Conservation (phyloP, 306 rosid genomes). For the Prunus davidiana region DNA sequence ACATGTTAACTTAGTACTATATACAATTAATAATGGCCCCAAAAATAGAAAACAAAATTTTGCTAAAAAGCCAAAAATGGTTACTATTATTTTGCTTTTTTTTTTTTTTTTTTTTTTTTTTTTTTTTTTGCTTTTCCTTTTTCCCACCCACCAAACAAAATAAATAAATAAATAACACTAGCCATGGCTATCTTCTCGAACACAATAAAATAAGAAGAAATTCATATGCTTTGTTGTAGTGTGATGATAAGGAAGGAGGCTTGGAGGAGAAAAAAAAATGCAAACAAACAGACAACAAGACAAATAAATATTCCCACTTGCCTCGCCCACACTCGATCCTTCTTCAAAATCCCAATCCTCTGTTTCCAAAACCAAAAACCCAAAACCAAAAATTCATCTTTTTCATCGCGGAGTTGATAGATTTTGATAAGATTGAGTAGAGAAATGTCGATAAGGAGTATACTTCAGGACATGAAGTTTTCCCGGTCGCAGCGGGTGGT, state of each 20-base stretch:
- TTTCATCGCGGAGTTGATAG: background rate
- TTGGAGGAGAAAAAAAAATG: too few relatives aligned
- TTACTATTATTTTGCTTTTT: too few relatives aligned
- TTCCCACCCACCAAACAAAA: background rate
- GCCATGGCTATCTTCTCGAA: too few relatives aligned
- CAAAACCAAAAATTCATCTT: background rate
- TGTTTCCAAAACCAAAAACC: background rate
- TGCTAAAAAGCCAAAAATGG: too few relatives aligned
- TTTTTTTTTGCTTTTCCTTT: background rate
- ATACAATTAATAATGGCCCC: background rate
- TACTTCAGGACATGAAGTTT: slow-evolving; percentile 68
- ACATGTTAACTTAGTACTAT: too few relatives aligned
- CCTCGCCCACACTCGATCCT: background rate
- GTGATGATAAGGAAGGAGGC: background rate
- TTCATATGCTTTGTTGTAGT: too few relatives aligned
- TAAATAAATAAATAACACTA: background rate
- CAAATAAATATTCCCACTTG: background rate
- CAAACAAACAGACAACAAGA: too few relatives aligned
- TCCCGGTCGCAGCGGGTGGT: slow-evolving; percentile 70
- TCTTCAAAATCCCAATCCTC: background rate
- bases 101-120: too few relatives aligned
- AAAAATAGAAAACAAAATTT: too few relatives aligned
- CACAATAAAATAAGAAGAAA: background rate
- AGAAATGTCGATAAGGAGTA: slow-evolving; percentile 50
- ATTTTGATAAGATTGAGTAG: too few relatives aligned